Percentiles rank a stretch among this genome's conserved stretches.
These are phyloP conservation scores for Chlamydomonas asymmetrica DNA, from an alignment of 139 green algal genomes.

Conservation along the genomic window DNA sequence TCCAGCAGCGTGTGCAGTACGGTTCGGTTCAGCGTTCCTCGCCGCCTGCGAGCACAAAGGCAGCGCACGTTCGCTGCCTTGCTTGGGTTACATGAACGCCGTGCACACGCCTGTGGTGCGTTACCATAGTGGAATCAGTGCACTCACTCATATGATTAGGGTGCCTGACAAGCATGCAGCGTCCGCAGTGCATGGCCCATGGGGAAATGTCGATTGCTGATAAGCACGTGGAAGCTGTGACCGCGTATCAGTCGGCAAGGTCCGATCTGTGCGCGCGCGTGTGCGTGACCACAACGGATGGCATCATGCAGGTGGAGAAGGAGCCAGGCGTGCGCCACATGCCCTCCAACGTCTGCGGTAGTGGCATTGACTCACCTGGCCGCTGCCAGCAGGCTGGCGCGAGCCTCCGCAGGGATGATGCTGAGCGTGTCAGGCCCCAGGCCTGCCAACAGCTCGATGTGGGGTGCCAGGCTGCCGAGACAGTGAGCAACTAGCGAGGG, in stretches of 20 bases:
- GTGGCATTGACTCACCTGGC: not conserved
- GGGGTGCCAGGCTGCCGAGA: not conserved
- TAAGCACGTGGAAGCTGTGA: not conserved
- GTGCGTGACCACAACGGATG: no score
- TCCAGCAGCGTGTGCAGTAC: conserved; percentile 13
- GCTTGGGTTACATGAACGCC: not conserved
- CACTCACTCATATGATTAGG: not conserved
- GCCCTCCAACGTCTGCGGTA: not conserved
- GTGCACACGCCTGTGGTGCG: not conserved
- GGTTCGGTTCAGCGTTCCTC: not conserved
- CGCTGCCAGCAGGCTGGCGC: conserved; percentile 12
- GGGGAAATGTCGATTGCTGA: not conserved
- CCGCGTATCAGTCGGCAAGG: no score
- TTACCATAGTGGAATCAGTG: not conserved
- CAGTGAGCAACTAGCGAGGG: conserved; percentile 6
- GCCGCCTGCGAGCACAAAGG: not conserved
- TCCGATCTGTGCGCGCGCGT: no score
- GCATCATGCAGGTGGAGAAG: no score
- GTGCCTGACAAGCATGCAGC: not conserved
- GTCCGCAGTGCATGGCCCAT: not conserved
- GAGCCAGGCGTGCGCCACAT: not conserved
- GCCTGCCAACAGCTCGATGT: not conserved
- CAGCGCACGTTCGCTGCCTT: not conserved
- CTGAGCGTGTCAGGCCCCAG: conserved; percentile 7
- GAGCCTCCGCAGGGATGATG: not conserved